Evolutionary conservation across 148 eudicot species (phyloP).

Genomic region (Diospyros kaki): DNA sequence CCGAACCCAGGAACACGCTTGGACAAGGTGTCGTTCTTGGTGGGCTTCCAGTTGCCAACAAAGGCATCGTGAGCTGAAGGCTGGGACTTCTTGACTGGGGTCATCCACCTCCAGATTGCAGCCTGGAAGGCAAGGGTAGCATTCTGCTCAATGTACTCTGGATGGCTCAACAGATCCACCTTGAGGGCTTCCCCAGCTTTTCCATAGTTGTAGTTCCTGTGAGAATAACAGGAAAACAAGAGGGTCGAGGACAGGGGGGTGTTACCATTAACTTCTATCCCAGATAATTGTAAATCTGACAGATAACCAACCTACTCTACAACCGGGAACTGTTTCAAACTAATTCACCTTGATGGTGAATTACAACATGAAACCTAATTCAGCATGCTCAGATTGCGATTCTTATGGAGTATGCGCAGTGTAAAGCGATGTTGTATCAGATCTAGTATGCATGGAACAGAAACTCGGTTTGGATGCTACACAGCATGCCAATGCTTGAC

Average conservation of each 20-base stretch:
- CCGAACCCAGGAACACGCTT: constrained; percentile 72
- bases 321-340: neutral
- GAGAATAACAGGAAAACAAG: neutral
- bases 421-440: no score
- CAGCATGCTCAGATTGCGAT: neutral
- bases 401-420: no score
- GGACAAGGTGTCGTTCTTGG: constrained; percentile 66
- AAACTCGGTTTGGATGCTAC: no score
- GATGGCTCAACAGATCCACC: constrained; percentile 61
- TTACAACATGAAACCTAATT: neutral
- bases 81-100: constrained; percentile 57
- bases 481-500: no score
- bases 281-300: neutral
- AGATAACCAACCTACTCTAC: neutral
- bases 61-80: constrained; percentile 72
- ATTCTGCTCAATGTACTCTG: constrained; percentile 81
- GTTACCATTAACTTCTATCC: neutral
- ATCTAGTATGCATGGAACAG: no score
- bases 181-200: constrained; percentile 58
- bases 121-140: constrained; percentile 83
- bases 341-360: neutral
- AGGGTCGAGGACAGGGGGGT: neutral
- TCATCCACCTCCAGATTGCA: constrained; percentile 82
- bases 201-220: constrained; percentile 82
- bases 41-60: constrained; percentile 69